These are phyloP conservation scores for Salix suchowensis DNA, from an alignment of 345 rosid genomes.

Conservation along the genomic window DNA sequence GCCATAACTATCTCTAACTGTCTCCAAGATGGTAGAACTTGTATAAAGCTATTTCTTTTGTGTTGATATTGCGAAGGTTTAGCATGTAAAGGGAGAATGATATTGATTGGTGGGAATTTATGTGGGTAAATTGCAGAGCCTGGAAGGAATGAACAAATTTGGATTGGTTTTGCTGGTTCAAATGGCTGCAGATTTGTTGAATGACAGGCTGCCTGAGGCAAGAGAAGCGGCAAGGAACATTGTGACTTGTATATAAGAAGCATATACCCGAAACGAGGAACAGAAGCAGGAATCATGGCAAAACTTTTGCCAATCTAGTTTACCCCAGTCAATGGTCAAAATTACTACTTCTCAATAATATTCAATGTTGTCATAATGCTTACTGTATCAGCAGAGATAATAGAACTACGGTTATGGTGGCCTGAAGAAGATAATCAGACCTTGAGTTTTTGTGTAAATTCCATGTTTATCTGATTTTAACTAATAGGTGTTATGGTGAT, in stretches of 20 bases:
- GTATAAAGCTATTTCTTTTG: not conserved
- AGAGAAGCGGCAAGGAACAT: constrained; percentile 78
- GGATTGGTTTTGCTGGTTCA: constrained; percentile 51
- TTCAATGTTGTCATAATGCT: not conserved
- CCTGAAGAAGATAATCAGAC: not conserved
- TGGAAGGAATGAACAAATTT: constrained; percentile 53
- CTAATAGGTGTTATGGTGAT: not conserved
- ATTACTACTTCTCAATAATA: constrained; percentile 22
- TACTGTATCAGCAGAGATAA: not conserved
- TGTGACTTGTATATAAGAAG: constrained; percentile 37
- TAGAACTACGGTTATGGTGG: not conserved
- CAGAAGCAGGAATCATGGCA: constrained; percentile 67
- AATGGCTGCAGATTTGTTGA: constrained; percentile 60
- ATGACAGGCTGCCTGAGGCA: constrained; percentile 81
- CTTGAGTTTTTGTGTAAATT: not conserved
- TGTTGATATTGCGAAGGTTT: not conserved
- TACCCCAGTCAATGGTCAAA: constrained; percentile 64
- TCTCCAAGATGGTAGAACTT: constrained; percentile 62
- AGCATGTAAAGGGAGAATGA: not conserved
- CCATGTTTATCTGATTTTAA: not conserved
- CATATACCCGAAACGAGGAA: constrained; percentile 43
- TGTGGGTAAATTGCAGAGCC: constrained; percentile 36
- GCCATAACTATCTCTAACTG: constrained; percentile 80
- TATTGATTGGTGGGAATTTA: not conserved
- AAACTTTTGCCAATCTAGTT: constrained; percentile 59